Evolutionary conservation across 768 basidiomycete species (phyloP), one percentile per base, ranked within the genome.

Genomic region (Porphyrellus cyaneotinctus): DNA sequence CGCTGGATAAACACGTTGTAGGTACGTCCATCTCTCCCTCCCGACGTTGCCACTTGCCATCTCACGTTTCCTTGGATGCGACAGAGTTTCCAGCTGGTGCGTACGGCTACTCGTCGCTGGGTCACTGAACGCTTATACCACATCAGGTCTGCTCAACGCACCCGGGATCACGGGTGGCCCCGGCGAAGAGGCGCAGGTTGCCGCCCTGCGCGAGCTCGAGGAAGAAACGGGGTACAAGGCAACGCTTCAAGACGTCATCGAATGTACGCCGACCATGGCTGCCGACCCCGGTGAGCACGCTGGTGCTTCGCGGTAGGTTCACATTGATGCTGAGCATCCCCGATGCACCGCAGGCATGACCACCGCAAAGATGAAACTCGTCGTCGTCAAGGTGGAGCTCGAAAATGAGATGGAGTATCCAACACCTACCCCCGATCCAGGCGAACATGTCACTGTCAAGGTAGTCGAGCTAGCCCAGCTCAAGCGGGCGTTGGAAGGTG

Each of bases 161-260:
- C 83, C 83, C 0, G 42, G 51, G 13, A 10, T 1, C 31, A n/a
- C 7, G 6, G 38, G 44, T 2, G 59, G 42, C 0, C 35, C 50
- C 14, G 58, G 51, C 12, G 95, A 98, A 74, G 82, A 85, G 1
- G 77, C 91, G 0, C 89, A 88, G 68, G 71, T 79, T 17, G 81
- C 92, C 2, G 95, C 94, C 1, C 76, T 93, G 33, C 82, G 95
- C 20, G 95, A 98, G 67, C 78, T 98, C 14, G 78, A 84, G 62
- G 95, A 98, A 71, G 95, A 98, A 69, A 97, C 95, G 3, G 95
- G 95, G 6, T 95, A 82, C 70, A 82, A 78, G 47, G 87, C 86
- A 3, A 73, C 78, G 46, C 58, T 63, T 42, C 51, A 71, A 11
- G 67, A 75, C 45, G 75, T 94, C 28, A 62, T 87, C 30, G 80